Percentiles rank a stretch among this genome's conserved stretches.
Conservation (phyloP, 192 early-diverging fungal genomes). For the Linnemannia exigua region DNA sequence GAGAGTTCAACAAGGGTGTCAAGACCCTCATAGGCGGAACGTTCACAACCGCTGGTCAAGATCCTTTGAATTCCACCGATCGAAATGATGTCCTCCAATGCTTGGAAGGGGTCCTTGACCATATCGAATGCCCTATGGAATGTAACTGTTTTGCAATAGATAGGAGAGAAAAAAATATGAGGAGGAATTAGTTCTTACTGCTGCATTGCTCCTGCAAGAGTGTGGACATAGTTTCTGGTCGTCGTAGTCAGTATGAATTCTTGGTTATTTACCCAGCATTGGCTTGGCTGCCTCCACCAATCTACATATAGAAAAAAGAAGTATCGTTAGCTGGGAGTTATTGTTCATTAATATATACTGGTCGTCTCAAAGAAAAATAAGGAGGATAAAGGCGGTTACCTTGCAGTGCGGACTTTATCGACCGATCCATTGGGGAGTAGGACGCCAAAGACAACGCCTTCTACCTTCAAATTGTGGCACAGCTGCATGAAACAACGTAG, state of each 20-base stretch:
- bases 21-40: constrained; percentile 69
- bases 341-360: not conserved
- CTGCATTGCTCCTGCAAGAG: not conserved
- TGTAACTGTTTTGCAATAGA: constrained; percentile 59
- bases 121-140: constrained; percentile 83
- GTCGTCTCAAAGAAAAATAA: not conserved
- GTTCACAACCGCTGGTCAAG: constrained; percentile 74
- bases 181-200: not conserved
- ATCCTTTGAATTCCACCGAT: constrained; percentile 75
- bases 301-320: not conserved
- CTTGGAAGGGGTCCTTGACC: constrained; percentile 66
- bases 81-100: constrained; percentile 68
- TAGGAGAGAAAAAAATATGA: not conserved
- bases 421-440: constrained; percentile 67
- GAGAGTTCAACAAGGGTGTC: constrained; percentile 61
- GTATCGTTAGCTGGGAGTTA: not conserved
- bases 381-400: constrained; percentile 21
- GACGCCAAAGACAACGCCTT: constrained; percentile 78
- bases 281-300: constrained; percentile 67
- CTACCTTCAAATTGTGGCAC: constrained; percentile 33
- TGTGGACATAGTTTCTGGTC: no score
- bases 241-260: not conserved
- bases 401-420: constrained; percentile 63
- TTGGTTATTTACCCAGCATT: constrained; percentile 51
- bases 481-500: no score